Conservation (phyloP, 192 early-diverging fungal genomes). For the Backusella luteola region DNA sequence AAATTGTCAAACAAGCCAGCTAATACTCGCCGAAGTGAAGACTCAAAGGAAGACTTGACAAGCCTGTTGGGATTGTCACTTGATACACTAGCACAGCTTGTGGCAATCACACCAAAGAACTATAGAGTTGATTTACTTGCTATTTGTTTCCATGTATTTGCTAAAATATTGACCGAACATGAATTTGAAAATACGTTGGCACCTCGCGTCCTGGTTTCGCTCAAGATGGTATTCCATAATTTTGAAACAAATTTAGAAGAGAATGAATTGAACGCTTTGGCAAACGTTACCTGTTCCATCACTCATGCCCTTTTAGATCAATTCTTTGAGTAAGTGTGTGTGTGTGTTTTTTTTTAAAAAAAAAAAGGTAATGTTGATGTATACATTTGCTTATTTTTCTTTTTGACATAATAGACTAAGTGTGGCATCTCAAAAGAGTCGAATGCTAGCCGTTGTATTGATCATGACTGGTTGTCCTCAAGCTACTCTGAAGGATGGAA, state of each 20-base stretch:
- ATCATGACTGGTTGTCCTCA: slow-evolving; percentile 37
- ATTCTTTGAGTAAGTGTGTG: slow-evolving; percentile 7
- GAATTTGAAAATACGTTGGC: slow-evolving; percentile 44
- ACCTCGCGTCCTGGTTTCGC: slow-evolving; percentile 42
- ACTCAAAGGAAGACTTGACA: slow-evolving; percentile 14
- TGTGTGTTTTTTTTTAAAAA: background rate
- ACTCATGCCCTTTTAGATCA: slow-evolving; percentile 29
- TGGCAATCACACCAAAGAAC: slow-evolving; percentile 41
- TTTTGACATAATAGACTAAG: background rate
- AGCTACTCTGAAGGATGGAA: slow-evolving; percentile 16
- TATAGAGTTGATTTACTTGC: slow-evolving; percentile 49
- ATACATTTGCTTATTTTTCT: background rate
- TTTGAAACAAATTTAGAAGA: slow-evolving; percentile 27
- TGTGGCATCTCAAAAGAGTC: slow-evolving; percentile 21
- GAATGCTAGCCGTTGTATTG: slow-evolving; percentile 27
- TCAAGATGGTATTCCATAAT: slow-evolving; percentile 45
- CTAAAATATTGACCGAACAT: slow-evolving; percentile 42
- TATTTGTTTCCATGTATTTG: slow-evolving; percentile 49
- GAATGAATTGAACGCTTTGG: slow-evolving; percentile 21
- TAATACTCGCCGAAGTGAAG: background rate
- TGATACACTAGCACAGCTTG: slow-evolving; percentile 45
- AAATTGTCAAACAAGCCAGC: slow-evolving; percentile 28
- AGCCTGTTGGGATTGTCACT: slow-evolving; percentile 36
- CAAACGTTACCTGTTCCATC: slow-evolving; percentile 22
- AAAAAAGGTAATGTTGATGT: background rate